Evolutionary conservation across 1,139 yeast genomes (phyloP).

Genomic region (Lodderomyces theae): DNA sequence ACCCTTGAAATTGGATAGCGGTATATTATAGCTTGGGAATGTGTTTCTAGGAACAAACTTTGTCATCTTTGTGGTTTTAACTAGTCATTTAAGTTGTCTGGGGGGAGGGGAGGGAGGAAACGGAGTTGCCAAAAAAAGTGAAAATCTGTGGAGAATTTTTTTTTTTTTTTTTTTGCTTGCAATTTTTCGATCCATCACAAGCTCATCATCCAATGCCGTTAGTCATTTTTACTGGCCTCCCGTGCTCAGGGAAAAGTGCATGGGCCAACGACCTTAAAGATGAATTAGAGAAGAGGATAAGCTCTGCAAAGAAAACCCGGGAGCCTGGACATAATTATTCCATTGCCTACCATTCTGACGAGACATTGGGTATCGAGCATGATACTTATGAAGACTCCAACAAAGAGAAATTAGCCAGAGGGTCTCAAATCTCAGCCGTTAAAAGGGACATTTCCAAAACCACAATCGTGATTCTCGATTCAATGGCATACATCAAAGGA

Average conservation of each 20-base stretch:
- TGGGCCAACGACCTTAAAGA: slow-evolving; percentile 58
- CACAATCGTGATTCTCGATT: slow-evolving; percentile 78
- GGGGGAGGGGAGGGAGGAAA: neutral
- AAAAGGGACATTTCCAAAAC: slow-evolving; percentile 71
- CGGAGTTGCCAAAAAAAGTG: neutral
- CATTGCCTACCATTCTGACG: slow-evolving; percentile 75
- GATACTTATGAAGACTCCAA: slow-evolving; percentile 64
- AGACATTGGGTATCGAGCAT: slow-evolving; percentile 68
- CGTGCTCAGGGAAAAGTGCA: slow-evolving; percentile 80
- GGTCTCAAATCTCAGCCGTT: slow-evolving; percentile 83
- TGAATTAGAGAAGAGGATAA: slow-evolving; percentile 49
- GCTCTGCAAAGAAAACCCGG: slow-evolving; percentile 26
- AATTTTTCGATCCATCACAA: neutral
- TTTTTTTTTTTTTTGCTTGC: neutral
- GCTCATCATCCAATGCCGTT: slow-evolving; percentile 62
- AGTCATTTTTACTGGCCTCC: slow-evolving; percentile 78
- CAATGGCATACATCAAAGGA: slow-evolving; percentile 90
- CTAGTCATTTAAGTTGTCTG: too few relatives aligned
- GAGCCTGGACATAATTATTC: slow-evolving; percentile 54
- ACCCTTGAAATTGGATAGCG: slow-evolving; percentile 81
- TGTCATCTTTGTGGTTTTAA: neutral
- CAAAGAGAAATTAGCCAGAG: slow-evolving; percentile 78
- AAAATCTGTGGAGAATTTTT: too few relatives aligned
- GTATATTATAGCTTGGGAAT: slow-evolving; percentile 69
- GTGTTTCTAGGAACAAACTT: slow-evolving; percentile 39